phyloP scores from a whole-genome alignment of 345 rosid species.

The Clarkia xantiana region DNA sequence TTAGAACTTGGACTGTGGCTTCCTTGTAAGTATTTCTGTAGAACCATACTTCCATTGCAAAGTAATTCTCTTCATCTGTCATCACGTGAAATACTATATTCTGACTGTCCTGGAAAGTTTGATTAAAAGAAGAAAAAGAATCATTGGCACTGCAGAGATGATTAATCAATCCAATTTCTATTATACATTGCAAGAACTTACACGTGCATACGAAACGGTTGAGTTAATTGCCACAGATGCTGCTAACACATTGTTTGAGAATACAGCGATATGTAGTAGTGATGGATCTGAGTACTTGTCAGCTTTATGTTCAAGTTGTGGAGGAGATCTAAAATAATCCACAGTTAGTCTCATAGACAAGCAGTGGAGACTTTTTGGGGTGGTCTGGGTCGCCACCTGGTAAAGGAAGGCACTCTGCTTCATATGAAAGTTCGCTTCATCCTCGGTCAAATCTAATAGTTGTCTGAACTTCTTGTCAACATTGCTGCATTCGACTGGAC shows the following conservation, averaged over 20 bases:
- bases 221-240: constrained; percentile 87
- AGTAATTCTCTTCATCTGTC: constrained; percentile 72
- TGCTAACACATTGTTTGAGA: constrained; percentile 76
- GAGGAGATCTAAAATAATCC: constrained; percentile 56
- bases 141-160: too few species aligned
- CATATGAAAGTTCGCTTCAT: constrained; percentile 63
- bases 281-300: constrained; percentile 52
- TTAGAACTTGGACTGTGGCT: constrained; percentile 53
- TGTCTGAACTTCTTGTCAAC: constrained; percentile 91
- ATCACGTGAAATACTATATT: constrained; percentile 78
- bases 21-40: constrained; percentile 45
- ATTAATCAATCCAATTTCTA: constrained; percentile 2
- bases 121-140: too few species aligned
- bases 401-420: constrained; percentile 23
- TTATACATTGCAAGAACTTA: constrained; percentile 15
- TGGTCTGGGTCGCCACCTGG: constrained; percentile 82
- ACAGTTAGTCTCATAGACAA: constrained; percentile 76
- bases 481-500: constrained; percentile 65
- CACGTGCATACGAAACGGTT: constrained; percentile 53
- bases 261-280: constrained; percentile 56
- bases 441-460: constrained; percentile 75
- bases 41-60: constrained; percentile 88
- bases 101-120: constrained; percentile 55
- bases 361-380: constrained; percentile 94
- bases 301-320: constrained; percentile 9